Conservation (phyloP, 495 filamentous ascomycete species). For the Hypomontagnella monticulosa region DNA sequence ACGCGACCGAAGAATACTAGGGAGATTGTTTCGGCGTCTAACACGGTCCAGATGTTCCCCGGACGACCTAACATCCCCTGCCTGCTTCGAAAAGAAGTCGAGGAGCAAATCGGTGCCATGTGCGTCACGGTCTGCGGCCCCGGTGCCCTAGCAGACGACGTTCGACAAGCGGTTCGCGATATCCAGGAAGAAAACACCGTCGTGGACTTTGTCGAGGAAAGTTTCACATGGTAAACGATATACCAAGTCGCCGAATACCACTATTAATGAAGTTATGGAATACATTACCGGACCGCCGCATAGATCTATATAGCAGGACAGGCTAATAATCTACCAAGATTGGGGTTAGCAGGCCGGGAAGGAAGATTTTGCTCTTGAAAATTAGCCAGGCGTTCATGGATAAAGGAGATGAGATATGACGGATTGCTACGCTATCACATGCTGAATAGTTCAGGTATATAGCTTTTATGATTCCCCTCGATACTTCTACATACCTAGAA, state of each 20-base stretch:
- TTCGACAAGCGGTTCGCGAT: conserved; percentile 75
- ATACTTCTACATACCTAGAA: neutral
- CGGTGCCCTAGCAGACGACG: conserved; percentile 83
- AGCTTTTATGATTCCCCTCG: neutral
- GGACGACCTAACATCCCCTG: conserved; percentile 84
- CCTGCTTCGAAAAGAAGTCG: conserved; percentile 78
- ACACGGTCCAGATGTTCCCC: conserved; percentile 84
- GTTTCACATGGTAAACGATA: conserved; percentile 79
- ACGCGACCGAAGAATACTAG: conserved; percentile 79
- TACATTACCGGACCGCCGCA: neutral
- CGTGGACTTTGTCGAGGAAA: conserved; percentile 87
- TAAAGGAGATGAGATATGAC: neutral
- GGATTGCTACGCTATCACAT: conserved; percentile 9
- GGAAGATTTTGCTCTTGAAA: conserved; percentile 18
- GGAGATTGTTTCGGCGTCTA: conserved; percentile 74
- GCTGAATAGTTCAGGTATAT: neutral
- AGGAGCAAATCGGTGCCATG: conserved; percentile 84
- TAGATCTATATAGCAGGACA: too few species aligned
- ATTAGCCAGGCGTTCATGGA: conserved; percentile 31
- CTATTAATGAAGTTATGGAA: neutral
- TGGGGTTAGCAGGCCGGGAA: too few species aligned
- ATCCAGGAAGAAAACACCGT: conserved; percentile 67
- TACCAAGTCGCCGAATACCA: neutral
- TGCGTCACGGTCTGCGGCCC: conserved; percentile 91
- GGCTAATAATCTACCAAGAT: too few species aligned